Evolutionary conservation across 2,329 filamentous ascomycete genomes (phyloP), one percentile per base, ranked within the genome.

Genomic region (Bretziella fagacearum): DNA sequence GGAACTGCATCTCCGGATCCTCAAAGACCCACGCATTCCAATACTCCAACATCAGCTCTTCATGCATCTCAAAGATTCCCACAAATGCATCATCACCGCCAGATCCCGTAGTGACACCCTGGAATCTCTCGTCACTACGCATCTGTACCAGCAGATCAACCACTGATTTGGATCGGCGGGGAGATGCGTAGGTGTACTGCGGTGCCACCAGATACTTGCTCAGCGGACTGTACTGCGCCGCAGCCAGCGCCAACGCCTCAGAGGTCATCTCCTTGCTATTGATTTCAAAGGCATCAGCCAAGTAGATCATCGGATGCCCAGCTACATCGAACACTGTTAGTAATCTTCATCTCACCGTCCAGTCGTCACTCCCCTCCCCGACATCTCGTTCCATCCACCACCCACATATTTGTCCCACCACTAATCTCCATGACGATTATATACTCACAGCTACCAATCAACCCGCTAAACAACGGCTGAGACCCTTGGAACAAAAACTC

Each of bases 221-320:
- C 25, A 79, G 59, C 57, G 67, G 73, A 58, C 72, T 65, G 60
- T 79, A 73, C 55, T 73, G 66, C 1, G 67, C 63, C 6, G 71
- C 67, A 0, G 78, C 68, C 52, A 94, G 68, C 0, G 75, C 77
- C 1, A 98, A 70, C 1, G 86, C 83, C 65, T 98, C 91, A 63
- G 94, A 91, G 41, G 79, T 87, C 17, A 96, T 60, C 53, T 93
- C 89, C 50, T 80, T 81, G 55, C 74, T 91, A 52, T 83, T 75
- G 55, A 96, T 70, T 65, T 98, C 89, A 58, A 81, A 89, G 7
- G 86, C 91, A 59, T 93, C 95, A n/a, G 78, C 87, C 2, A 98
- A 71, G 57, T 96, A 91, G 50, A 96, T 91, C n/a, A 96, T 67
- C 1, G 89, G 84, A 56, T 95, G 84, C 15, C 81, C 89, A 51